Evolutionary conservation across 306 rosid genomes (phyloP).

Genomic region (Lupinus albus): DNA sequence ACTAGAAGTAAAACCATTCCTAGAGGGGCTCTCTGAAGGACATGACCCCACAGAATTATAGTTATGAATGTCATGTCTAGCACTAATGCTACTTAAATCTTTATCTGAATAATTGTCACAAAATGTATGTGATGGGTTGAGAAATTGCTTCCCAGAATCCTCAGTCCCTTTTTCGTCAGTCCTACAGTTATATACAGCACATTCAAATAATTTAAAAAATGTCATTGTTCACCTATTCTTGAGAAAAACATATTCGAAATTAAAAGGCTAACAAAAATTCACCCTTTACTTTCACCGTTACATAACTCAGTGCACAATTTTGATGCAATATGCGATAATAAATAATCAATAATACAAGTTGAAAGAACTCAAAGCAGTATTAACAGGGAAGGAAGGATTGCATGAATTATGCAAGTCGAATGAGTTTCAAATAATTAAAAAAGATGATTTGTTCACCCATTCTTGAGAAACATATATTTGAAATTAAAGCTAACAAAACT

Average conservation of each 20-base stretch:
- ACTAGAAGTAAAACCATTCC: conserved; percentile 62
- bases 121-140: conserved; percentile 75
- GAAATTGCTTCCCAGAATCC: conserved; percentile 68
- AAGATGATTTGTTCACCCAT: conserved; percentile 1
- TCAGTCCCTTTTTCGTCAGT: conserved; percentile 75
- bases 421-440: conserved; percentile 25
- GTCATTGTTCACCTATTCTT: conserved; percentile 14
- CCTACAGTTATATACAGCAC: conserved; percentile 55
- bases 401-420: too few species aligned
- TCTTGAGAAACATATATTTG: conserved; percentile 22
- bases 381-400: too few species aligned
- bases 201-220: conserved; percentile 25
- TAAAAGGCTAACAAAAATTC: conserved; percentile 11
- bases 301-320: background rate
- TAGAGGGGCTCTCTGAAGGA: conserved; percentile 79
- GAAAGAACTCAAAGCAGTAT: too few species aligned
- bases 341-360: too few species aligned
- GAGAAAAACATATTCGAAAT: conserved; percentile 13
- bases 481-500: conserved; percentile 18
- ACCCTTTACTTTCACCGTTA: conserved; percentile 3
- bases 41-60: conserved; percentile 64
- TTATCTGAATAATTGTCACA: conserved; percentile 63
- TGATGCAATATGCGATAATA: background rate
- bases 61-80: conserved; percentile 43
- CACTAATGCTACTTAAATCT: conserved; percentile 81